These are phyloP conservation scores for Solanum hybrid DNA, from an alignment of 305 asterid species.

Conservation along the genomic window DNA sequence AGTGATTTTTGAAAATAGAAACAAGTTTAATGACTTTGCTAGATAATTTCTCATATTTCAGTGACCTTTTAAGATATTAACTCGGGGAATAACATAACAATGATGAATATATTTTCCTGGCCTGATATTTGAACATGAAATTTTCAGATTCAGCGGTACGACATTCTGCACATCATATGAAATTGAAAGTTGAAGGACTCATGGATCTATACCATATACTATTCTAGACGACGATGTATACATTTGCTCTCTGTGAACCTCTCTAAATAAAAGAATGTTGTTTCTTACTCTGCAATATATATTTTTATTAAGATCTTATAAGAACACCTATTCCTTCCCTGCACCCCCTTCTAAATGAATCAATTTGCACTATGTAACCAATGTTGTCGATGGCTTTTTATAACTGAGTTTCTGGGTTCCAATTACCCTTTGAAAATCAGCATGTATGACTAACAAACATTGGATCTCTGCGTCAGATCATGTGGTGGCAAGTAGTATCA, in stretches of 20 bases:
- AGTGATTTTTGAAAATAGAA: no score
- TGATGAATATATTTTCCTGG: neutral
- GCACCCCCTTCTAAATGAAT: neutral
- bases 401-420: neutral
- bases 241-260: neutral
- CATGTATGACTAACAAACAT: neutral
- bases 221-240: neutral
- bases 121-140: neutral
- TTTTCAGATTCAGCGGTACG: neutral
- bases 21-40: no score
- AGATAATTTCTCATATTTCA: no score
- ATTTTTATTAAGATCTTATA: neutral
- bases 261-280: neutral
- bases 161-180: neutral
- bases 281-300: neutral
- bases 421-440: constrained; percentile 4
- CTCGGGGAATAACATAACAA: neutral
- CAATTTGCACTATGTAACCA: neutral
- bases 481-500: constrained; percentile 59
- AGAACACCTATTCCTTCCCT: neutral
- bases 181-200: neutral
- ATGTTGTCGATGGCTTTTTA: neutral
- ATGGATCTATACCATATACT: neutral
- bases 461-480: constrained; percentile 17
- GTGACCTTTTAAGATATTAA: no score